phyloP scores from a whole-genome alignment of 164 flowering plant species.

The Tetrastigma voinierianum region DNA sequence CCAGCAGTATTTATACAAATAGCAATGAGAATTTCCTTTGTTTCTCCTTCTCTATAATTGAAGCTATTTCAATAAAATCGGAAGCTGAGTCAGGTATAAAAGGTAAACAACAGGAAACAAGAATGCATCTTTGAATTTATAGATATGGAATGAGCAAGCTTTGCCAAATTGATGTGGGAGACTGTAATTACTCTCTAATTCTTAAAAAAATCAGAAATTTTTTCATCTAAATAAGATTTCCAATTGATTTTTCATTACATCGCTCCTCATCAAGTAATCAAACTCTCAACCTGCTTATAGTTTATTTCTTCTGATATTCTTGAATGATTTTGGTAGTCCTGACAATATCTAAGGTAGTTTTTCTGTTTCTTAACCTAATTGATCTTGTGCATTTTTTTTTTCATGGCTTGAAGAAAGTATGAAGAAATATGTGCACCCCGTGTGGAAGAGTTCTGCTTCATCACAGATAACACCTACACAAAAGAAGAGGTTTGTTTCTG shows the following conservation, averaged over 20 bases:
- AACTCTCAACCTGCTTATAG: not conserved
- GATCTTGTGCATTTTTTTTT: not conserved
- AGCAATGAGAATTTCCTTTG: not conserved
- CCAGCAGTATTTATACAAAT: no score
- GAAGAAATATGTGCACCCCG: conserved; percentile 53
- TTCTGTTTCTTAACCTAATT: conserved; percentile 4
- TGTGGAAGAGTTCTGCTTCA: conserved; percentile 68
- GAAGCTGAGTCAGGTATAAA: not conserved
- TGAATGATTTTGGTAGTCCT: not conserved
- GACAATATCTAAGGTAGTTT: not conserved
- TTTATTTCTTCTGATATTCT: not conserved
- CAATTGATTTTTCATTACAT: not conserved
- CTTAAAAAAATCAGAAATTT: not conserved
- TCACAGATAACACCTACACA: conserved; percentile 66
- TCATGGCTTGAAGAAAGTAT: conserved; percentile 34
- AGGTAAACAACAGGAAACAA: not conserved
- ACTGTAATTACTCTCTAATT: not conserved
- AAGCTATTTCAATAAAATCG: not conserved
- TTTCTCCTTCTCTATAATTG: not conserved
- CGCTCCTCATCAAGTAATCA: not conserved
- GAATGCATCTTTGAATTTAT: not conserved
- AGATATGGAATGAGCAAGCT: not conserved
- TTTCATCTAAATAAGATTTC: not conserved
- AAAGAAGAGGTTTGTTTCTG: conserved; percentile 35
- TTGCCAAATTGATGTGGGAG: no score